phyloP scores from a whole-genome alignment of 306 rosid species.

The Gillenia trifoliata region DNA sequence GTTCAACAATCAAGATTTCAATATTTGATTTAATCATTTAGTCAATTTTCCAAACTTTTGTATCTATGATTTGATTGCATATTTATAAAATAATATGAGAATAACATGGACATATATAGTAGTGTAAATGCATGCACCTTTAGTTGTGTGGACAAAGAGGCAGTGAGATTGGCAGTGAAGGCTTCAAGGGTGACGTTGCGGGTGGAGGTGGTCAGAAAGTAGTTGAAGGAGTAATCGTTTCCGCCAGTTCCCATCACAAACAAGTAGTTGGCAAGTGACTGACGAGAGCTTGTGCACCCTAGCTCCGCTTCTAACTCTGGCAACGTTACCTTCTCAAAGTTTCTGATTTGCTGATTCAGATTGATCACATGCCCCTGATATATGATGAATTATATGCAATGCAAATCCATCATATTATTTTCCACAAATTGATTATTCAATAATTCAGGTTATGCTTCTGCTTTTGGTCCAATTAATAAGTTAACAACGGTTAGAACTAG shows the following conservation, averaged over 20 bases:
- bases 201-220: slow-evolving; percentile 24
- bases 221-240: slow-evolving; percentile 43
- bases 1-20: too few species aligned
- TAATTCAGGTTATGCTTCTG: too few species aligned
- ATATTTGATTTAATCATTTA: too few species aligned
- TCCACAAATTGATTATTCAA: neutral
- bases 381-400: neutral
- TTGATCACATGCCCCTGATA: slow-evolving; percentile 35
- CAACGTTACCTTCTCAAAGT: slow-evolving; percentile 39
- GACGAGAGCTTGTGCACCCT: neutral
- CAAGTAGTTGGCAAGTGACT: slow-evolving; percentile 25
- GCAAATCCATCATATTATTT: neutral
- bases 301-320: slow-evolving; percentile 25
- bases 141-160: slow-evolving; percentile 16
- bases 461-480: too few species aligned
- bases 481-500: too few species aligned
- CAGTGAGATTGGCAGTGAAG: slow-evolving; percentile 36
- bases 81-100: neutral
- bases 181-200: slow-evolving; percentile 10
- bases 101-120: neutral
- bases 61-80: too few species aligned
- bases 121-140: neutral
- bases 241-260: slow-evolving; percentile 48
- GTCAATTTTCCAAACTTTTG: too few species aligned
- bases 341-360: slow-evolving; percentile 32